Evolutionary conservation across 352 stramenopile genomes (phyloP), one percentile per base, ranked within the genome.

Genomic region (Pythium sp.): DNA sequence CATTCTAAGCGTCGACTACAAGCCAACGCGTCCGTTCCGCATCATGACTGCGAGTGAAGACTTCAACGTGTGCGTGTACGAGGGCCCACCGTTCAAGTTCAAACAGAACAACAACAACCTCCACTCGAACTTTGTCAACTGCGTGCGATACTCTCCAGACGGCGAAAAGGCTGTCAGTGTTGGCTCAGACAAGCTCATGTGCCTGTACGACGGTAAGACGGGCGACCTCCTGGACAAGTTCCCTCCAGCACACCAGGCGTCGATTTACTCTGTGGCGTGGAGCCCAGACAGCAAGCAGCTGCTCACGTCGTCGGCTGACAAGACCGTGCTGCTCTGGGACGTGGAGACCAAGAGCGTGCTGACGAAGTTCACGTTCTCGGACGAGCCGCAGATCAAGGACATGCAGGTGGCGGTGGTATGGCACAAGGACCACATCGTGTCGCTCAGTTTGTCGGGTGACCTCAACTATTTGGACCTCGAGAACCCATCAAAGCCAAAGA

Each of bases 111-210:
- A 92, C 76, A 97, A 97, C 72, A 89, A 89, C 71, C 74, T 90
- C 65, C 97, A 99, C 84, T 91, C 80, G 6, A 98, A 98, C 80
- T 98, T 98, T 69, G 93, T 99, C 65, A 98, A 99, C 78, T 96
- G 87, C 67, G 82, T 99, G 49, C 82, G 94, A 24, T 99, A 98
- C 82, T 97, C 91, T 59, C 86, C 87, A 0, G 84, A 98, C 72
- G 97, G 97, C 46, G 83, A 86, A 32, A 70, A 92, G 15, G 86
- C 98, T 1, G 93, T 97, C 12, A 98, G 90, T 58, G 97, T 98
- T 20, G 94, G 93, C 30, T 97, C 90, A 9, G 97, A 99, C 81
- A 98, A 98, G 70, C 87, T 92, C 71, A 97, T 99, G 72, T 90
- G 80, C 66, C 80, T 99, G 24, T 99, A 98, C 75, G 94, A 99